Percentiles rank a stretch among this genome's conserved stretches.
phyloP scores from a whole-genome alignment of 2,329 filamentous ascomycete species.

The Fusarium mundagurra region DNA sequence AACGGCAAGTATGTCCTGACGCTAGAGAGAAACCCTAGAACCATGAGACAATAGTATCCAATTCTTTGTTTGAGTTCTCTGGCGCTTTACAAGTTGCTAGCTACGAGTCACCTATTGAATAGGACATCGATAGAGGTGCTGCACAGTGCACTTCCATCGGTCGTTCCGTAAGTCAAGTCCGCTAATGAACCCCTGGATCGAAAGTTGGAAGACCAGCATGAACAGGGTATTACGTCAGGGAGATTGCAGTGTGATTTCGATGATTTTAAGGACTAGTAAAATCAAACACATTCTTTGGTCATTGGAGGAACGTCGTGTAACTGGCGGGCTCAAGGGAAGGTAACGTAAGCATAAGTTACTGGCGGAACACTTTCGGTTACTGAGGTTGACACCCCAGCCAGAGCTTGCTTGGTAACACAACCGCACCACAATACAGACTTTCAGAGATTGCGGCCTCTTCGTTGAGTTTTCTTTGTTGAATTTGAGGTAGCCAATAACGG shows the following conservation, averaged over 20 bases:
- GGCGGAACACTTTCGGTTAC: background rate
- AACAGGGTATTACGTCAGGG: background rate
- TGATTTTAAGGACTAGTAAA: background rate
- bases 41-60: no score
- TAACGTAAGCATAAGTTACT: background rate
- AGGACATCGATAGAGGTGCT: background rate
- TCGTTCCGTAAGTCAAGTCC: background rate
- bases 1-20: background rate
- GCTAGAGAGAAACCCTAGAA: rapidly evolving
- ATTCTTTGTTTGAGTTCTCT: no score
- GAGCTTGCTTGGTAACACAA: background rate
- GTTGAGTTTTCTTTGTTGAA: no score
- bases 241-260: rapidly evolving
- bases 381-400: background rate
- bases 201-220: background rate
- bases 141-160: background rate
- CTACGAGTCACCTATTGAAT: background rate
- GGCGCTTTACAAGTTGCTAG: no score
- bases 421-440: background rate
- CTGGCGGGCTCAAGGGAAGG: background rate
- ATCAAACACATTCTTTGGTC: background rate
- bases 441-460: background rate
- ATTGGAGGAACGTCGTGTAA: background rate
- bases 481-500: rapidly evolving
- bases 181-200: background rate